Evolutionary conservation across 345 rosid genomes (phyloP).

Genomic region (Balakata baccata): DNA sequence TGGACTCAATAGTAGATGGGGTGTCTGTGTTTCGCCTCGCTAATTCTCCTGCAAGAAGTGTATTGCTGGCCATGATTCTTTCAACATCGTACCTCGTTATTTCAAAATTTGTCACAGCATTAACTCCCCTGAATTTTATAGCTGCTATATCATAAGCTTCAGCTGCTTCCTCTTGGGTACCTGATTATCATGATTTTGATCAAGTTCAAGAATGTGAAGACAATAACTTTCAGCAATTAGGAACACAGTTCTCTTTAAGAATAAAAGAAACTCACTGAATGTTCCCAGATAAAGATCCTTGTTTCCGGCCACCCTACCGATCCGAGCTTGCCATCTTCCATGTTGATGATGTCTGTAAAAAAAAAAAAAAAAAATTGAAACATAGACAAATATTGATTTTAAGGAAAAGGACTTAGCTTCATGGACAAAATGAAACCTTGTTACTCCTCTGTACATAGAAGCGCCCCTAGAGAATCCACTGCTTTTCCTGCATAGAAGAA

Average conservation of each 20-base stretch:
- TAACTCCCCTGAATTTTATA: constrained; percentile 83
- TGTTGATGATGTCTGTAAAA: constrained; percentile 80
- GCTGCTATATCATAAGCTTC: constrained; percentile 97
- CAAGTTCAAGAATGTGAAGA: too few species aligned
- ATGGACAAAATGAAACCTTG: constrained; percentile 49
- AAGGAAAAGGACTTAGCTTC: background rate
- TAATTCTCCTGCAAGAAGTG: constrained; percentile 72
- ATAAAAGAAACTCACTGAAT: constrained; percentile 49
- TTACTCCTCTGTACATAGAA: constrained; percentile 97
- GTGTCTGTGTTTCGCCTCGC: constrained; percentile 63
- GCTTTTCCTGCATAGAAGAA: constrained; percentile 60
- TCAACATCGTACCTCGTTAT: constrained; percentile 77
- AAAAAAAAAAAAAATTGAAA: constrained; percentile 5
- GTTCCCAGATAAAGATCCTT: constrained; percentile 98
- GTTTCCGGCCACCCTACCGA: constrained; percentile 97
- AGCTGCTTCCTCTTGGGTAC: constrained; percentile 97
- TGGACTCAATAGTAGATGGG: constrained; percentile 23
- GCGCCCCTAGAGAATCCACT: constrained; percentile 99
- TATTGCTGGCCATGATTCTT: constrained; percentile 72
- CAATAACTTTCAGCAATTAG: too few species aligned
- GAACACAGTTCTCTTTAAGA: too few species aligned
- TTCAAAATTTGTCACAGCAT: constrained; percentile 91
- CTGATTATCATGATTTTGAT: constrained; percentile 26
- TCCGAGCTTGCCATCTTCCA: constrained; percentile 99
- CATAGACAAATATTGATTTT: constrained; percentile 5